Conservation (phyloP, 2,329 filamentous ascomycete genomes). For the Botrytis deweyae region DNA sequence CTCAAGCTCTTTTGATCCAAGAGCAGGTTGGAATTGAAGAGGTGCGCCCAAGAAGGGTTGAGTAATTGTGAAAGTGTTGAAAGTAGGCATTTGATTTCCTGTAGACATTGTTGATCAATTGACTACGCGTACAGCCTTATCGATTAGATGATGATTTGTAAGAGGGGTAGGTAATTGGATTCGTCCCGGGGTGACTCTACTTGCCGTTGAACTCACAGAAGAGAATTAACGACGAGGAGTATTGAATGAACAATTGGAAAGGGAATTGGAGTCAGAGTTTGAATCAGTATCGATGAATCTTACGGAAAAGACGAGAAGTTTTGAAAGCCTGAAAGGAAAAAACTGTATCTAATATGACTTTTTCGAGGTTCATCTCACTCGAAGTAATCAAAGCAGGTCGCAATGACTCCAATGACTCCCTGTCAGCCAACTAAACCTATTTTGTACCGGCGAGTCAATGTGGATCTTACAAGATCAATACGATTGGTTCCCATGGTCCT, state of each 20-base stretch:
- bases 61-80: constrained; percentile 48
- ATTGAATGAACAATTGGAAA: neutral
- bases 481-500: neutral
- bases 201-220: neutral
- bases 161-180: neutral
- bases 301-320: constrained; percentile 1
- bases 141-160: constrained; percentile 4
- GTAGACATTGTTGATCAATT: constrained; percentile 10
- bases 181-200: constrained; percentile 12
- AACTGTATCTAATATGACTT: constrained; percentile 10
- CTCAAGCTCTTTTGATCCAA: constrained; percentile 62
- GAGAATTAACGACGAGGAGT: constrained; percentile 14
- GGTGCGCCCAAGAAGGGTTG: constrained; percentile 57
- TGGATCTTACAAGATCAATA: neutral
- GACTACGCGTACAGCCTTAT: constrained; percentile 11
- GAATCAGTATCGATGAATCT: neutral
- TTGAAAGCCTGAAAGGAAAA: constrained; percentile 2
- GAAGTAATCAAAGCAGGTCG: constrained; percentile 5
- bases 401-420: neutral
- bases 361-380: constrained; percentile 8
- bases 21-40: constrained; percentile 65
- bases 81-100: constrained; percentile 15
- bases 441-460: constrained; percentile 10
- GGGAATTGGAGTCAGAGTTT: neutral
- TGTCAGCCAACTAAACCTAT: neutral